Evolutionary conservation across 164 flowering plant genomes (phyloP).

Genomic region (Tetrastigma voinierianum): DNA sequence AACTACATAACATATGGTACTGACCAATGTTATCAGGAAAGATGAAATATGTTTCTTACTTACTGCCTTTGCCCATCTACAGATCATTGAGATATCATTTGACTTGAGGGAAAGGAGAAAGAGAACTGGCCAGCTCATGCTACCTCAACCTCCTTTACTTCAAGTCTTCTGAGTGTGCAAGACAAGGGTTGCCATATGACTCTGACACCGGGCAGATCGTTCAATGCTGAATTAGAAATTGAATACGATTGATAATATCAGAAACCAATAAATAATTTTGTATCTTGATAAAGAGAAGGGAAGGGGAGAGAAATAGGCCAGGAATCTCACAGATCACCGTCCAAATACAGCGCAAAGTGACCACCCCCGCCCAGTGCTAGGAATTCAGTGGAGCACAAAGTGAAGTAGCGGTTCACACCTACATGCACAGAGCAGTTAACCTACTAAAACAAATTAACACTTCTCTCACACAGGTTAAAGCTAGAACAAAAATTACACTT

Average conservation of each 20-base stretch:
- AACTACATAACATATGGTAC: conserved; percentile 43
- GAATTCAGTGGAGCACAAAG: conserved; percentile 76
- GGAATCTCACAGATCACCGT: conserved; percentile 77
- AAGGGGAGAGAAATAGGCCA: background rate
- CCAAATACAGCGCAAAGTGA: conserved; percentile 95
- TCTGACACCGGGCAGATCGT: conserved; percentile 86
- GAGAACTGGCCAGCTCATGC: background rate
- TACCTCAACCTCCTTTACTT: conserved; percentile 96
- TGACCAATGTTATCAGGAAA: background rate
- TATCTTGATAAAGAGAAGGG: too few species aligned
- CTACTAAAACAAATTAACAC: too few species aligned
- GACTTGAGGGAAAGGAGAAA: conserved; percentile 4
- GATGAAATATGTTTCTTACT: background rate
- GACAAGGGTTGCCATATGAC: conserved; percentile 92
- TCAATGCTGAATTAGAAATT: conserved; percentile 37
- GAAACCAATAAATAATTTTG: too few species aligned
- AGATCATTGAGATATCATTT: too few species aligned
- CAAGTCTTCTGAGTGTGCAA: conserved; percentile 70
- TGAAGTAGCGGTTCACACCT: conserved; percentile 93
- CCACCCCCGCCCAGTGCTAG: conserved; percentile 96
- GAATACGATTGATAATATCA: too few species aligned
- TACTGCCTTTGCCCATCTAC: too few species aligned
- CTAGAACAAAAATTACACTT: too few species aligned
- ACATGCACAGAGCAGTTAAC: conserved; percentile 18
- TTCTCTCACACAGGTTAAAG: too few species aligned